Evolutionary conservation across 2,329 filamentous ascomycete genomes (phyloP).

Genomic region (Aspergillus piperis): DNA sequence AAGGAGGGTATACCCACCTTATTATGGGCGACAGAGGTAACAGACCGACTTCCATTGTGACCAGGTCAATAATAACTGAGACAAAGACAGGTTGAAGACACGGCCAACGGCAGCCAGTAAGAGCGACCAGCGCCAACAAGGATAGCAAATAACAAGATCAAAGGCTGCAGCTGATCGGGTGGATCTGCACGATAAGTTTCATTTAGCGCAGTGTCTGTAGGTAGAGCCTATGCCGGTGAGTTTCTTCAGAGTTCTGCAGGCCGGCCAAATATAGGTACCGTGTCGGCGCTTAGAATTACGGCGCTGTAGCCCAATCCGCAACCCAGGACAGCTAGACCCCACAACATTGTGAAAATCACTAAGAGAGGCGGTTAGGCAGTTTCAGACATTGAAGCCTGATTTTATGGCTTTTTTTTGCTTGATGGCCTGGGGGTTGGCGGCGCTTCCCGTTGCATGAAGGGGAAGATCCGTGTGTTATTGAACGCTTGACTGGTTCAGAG

Average conservation of each 20-base stretch:
- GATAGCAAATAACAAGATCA: neutral
- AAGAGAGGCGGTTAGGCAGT: constrained; percentile 2
- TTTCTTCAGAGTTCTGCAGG: constrained; percentile 23
- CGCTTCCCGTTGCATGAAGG: constrained; percentile 19
- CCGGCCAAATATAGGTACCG: constrained; percentile 29
- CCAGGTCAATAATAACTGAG: neutral
- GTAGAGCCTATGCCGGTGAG: constrained; percentile 17
- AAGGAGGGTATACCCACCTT: constrained; percentile 3
- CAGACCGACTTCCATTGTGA: neutral
- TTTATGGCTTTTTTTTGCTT: constrained; percentile 10
- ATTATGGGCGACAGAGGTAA: constrained; percentile 8
- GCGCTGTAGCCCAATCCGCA: constrained; percentile 27
- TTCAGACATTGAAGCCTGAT: neutral
- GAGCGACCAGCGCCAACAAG: constrained; percentile 3
- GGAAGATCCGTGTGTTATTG: neutral
- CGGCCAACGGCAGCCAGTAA: constrained; percentile 2
- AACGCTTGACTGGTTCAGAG: constrained; percentile 11
- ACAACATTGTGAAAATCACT: constrained; percentile 3
- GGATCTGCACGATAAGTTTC: constrained; percentile 25
- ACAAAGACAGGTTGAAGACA: constrained; percentile 8
- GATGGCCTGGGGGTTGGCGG: constrained; percentile 3
- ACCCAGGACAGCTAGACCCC: neutral
- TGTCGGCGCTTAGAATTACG: constrained; percentile 31
- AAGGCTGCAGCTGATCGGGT: neutral
- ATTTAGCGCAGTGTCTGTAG: constrained; percentile 21